Evolutionary conservation across 805 yeast genomes (phyloP).

Genomic region (Clavispora asparagi): DNA sequence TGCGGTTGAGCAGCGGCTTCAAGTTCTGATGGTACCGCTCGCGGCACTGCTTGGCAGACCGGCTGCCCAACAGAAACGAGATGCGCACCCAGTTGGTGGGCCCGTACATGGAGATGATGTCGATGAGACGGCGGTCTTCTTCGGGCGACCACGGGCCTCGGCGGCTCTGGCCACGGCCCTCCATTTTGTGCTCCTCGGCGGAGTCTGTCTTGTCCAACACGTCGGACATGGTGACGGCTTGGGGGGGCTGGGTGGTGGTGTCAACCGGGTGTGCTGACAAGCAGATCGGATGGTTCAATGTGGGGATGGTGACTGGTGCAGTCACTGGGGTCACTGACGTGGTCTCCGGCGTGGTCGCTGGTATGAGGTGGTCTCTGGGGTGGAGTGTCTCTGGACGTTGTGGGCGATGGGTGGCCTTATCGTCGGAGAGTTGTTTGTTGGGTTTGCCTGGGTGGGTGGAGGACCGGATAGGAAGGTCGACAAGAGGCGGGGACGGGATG

Average conservation of each 20-base stretch:
- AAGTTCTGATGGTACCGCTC: slow-evolving; percentile 89
- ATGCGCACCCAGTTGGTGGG: slow-evolving; percentile 89
- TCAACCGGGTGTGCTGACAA: no score
- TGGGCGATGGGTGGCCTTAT: no score
- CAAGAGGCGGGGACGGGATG: no score
- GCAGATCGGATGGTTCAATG: no score
- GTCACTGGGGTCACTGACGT: no score
- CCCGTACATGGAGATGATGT: slow-evolving; percentile 64
- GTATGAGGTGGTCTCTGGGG: no score
- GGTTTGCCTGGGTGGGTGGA: no score
- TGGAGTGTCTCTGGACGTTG: no score
- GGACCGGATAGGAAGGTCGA: no score
- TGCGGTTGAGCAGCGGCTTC: slow-evolving; percentile 75
- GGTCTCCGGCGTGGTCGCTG: no score
- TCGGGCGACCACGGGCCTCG: slow-evolving; percentile 90
- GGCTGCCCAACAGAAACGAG: slow-evolving; percentile 62
- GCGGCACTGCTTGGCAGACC: slow-evolving; percentile 89
- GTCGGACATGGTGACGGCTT: background rate
- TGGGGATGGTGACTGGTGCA: no score
- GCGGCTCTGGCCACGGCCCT: slow-evolving; percentile 22
- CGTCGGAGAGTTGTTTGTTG: background rate
- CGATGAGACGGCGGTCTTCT: slow-evolving; percentile 71
- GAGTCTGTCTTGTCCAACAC: background rate
- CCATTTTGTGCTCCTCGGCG: background rate
- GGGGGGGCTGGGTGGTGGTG: no score